Evolutionary conservation across 495 filamentous ascomycete species (phyloP).

Genomic region (Xylaria sp.): DNA sequence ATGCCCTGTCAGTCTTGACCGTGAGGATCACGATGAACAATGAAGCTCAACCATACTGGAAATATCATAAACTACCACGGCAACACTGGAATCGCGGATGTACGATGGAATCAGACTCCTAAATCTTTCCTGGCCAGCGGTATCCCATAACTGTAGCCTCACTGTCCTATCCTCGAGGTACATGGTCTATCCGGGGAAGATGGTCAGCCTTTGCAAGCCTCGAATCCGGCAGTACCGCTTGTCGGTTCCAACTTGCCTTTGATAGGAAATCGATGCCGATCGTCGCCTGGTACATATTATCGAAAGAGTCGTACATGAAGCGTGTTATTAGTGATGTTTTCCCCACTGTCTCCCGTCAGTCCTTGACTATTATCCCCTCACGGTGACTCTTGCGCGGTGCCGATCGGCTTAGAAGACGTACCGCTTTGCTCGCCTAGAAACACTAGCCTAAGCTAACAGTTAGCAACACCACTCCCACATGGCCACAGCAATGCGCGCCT

Average conservation of each 20-base stretch:
- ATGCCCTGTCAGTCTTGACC: slow-evolving; percentile 28
- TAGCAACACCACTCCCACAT: neutral
- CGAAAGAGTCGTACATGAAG: slow-evolving; percentile 99
- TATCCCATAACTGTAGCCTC: slow-evolving; percentile 97
- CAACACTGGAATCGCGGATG: slow-evolving; percentile 95
- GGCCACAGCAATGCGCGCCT: slow-evolving; percentile 38
- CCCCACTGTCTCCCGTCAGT: slow-evolving; percentile 68
- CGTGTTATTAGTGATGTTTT: slow-evolving; percentile 98
- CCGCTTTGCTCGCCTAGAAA: slow-evolving; percentile 98
- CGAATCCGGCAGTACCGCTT: neutral
- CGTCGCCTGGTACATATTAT: slow-evolving; percentile 99
- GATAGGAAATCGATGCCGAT: slow-evolving; percentile 99
- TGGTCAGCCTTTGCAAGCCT: slow-evolving; percentile 34
- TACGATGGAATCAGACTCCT: slow-evolving; percentile 96
- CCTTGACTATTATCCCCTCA: neutral
- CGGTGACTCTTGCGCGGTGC: slow-evolving; percentile 10
- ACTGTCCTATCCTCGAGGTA: slow-evolving; percentile 99
- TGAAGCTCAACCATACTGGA: slow-evolving; percentile 62
- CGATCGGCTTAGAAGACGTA: slow-evolving; percentile 54
- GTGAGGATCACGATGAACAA: slow-evolving; percentile 2
- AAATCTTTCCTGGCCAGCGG: slow-evolving; percentile 96
- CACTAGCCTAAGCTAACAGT: slow-evolving; percentile 70
- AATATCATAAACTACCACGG: slow-evolving; percentile 98
- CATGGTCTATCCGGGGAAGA: slow-evolving; percentile 74
- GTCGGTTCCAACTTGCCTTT: slow-evolving; percentile 66